Base-by-base conservation (phyloP, 1,284 basidiomycete genomes). In the Puccinia brachypodii region DNA sequence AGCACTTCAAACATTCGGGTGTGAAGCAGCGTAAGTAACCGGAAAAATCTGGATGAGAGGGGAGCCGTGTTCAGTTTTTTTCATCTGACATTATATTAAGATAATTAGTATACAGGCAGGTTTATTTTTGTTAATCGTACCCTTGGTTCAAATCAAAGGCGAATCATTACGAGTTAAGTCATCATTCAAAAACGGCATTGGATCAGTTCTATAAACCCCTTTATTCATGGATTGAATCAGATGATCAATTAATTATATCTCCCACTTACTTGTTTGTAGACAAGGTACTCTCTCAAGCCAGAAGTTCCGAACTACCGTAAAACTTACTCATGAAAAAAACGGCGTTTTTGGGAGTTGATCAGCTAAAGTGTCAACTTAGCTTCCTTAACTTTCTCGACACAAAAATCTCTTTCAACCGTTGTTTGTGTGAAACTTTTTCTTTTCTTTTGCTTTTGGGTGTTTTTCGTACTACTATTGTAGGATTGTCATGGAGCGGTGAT, bases 61-160 rank as follows among this genome's bases (percentile, higher is more conserved):
- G 38, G 44, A 42, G 19, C 42, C 66, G 11, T 42, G 38, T 42
- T 71, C 9, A 11, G 47, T 69, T 31, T 8, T 50, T 9, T 40
- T 72, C 28, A 89, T 90, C 84, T 89, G 89, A 8, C 90, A 91
- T 84, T 90, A 90, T 1, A 88, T 88, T 74, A 90, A 91, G n/a
- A n/a, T n/a, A 84, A 90, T 90, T 38, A 90, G 90, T 87, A 88
- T 91, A 60, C 89, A 90, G 8, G 86, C 87, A 0, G 90, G 86
- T 0, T 84, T 90, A 14, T 90, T 90, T 85, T 58, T 91, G 28
- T 84, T 90, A 33, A 86, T 89, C n/a, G 88, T 91, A 0, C 90
- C 90, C 1, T 82, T 87, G 1, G 84, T 91, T 9, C 90, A 91
- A 83, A 83, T 87, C 71, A 89, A 88, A 83, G 90, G 90, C 1